Base-by-base conservation (phyloP, 179 eudicot species). In the Sideroxylon spinosum region DNA sequence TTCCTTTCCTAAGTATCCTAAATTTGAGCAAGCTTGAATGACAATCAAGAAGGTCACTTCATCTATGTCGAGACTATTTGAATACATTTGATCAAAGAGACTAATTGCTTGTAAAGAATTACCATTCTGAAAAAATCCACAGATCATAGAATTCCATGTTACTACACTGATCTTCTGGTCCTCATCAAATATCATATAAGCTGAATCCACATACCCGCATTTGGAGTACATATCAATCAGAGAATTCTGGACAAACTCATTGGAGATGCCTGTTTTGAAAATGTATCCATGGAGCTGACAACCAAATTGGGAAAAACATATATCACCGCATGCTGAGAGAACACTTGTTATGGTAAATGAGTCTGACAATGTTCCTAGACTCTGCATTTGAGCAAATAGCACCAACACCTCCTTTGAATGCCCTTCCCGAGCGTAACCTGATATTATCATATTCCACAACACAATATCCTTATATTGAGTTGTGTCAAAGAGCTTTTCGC, bases 131-230 rank as follows among this genome's bases (percentile, higher is more conserved):
- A 85, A 81, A 67, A 86, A 82, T 59, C 91, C 91, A 73, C 86
- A 82, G 80, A 90, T 82, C 89, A 90, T 88, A 28, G 91, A 81
- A 77, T 87, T 89, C 92, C 92, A 89, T 48, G 89, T 79, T 46
- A 87, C 82, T 50, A 81, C 82, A 71, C 86, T 81, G 78, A 19
- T 76, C 55, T 69, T 68, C 60, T 69, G 77, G 48, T 68, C 62
- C 37, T 74, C 79, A 1, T 68, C 61, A 50, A 89, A 89, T 64
- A 87, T 62, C 55, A 60, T 55, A 59, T 71, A 57, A 25, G 92
- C 85, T 61, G 83, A 82, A 52, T 82, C 82, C 63, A 82, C 79
- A 63, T 72, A 68, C 2, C 90, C 90, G 29, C 88, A 85, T 79
- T 87, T 87, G 56, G 84, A 81, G 78, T 89, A 87, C 89, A 87